phyloP scores from a whole-genome alignment of 371 early-diverging fungal genomes.

The Mucor saturninus region DNA sequence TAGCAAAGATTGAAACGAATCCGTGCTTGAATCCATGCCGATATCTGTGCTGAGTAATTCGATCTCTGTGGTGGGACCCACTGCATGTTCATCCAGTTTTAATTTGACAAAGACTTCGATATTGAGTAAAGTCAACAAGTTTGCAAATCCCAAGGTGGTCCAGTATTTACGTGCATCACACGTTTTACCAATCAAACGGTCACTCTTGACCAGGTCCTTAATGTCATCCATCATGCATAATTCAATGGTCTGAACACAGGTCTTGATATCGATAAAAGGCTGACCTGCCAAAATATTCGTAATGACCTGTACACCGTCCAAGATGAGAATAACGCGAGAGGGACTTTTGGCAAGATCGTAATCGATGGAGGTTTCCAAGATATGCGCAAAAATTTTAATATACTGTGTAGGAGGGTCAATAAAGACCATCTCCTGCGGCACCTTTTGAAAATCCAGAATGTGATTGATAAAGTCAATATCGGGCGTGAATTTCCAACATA shows the following conservation, averaged over 20 bases:
- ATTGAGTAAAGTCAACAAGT: slow-evolving; percentile 39
- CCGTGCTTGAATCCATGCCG: slow-evolving; percentile 69
- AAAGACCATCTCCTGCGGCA: slow-evolving; percentile 52
- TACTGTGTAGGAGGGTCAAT: slow-evolving; percentile 56
- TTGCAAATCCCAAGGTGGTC: slow-evolving; percentile 45
- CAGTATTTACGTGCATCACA: slow-evolving; percentile 42
- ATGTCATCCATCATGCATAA: slow-evolving; percentile 51
- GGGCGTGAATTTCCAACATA: slow-evolving; percentile 50
- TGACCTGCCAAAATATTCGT: slow-evolving; percentile 58
- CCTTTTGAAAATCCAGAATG: slow-evolving; percentile 49
- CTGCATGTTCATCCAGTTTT: slow-evolving; percentile 36
- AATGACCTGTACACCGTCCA: slow-evolving; percentile 63
- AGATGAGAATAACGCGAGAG: slow-evolving; percentile 46
- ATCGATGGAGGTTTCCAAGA: slow-evolving; percentile 57
- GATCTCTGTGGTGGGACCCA: slow-evolving; percentile 20
- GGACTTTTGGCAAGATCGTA: slow-evolving; percentile 61
- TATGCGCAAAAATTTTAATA: slow-evolving; percentile 52
- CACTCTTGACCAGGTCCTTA: slow-evolving; percentile 16
- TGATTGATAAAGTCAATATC: slow-evolving; percentile 51
- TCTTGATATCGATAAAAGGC: slow-evolving; percentile 49
- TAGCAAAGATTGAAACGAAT: slow-evolving; percentile 72
- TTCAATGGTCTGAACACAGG: slow-evolving; percentile 43
- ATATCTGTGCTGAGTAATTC: slow-evolving; percentile 32
- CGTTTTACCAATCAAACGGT: slow-evolving; percentile 21
- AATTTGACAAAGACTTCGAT: slow-evolving; percentile 48